These are phyloP conservation scores for Diplocarpon mali DNA, from an alignment of 2,329 filamentous ascomycete species.

Conservation along the genomic window DNA sequence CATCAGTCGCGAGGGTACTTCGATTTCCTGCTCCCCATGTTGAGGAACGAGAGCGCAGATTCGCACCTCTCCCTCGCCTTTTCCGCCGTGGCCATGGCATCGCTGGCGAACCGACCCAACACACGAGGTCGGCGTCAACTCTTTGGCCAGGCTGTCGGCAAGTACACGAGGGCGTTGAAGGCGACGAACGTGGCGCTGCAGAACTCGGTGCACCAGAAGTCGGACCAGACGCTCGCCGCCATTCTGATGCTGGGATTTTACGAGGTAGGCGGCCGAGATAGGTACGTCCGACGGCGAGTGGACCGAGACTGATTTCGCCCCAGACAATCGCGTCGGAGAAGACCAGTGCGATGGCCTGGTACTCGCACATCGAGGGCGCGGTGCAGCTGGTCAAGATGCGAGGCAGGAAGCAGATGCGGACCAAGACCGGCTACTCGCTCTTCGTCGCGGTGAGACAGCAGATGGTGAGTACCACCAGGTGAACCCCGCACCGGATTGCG, in stretches of 20 bases:
- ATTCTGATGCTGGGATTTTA: conserved; percentile 50
- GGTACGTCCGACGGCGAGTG: neutral
- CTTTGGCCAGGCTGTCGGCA: conserved; percentile 34
- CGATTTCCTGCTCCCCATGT: conserved; percentile 46
- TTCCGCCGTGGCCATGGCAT: conserved; percentile 46
- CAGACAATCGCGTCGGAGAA: conserved; percentile 40
- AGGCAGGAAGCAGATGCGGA: conserved; percentile 43
- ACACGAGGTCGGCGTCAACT: conserved; percentile 22
- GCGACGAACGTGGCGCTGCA: conserved; percentile 42
- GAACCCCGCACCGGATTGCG: too few species aligned
- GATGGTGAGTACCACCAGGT: conserved; percentile 38
- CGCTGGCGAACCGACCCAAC: conserved; percentile 40
- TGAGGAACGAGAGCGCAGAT: conserved; percentile 34
- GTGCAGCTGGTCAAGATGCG: conserved; percentile 48
- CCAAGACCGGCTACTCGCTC: conserved; percentile 41
- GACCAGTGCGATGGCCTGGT: conserved; percentile 46
- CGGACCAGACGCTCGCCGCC: conserved; percentile 48
- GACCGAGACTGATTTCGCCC: conserved; percentile 7
- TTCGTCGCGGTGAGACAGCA: conserved; percentile 50
- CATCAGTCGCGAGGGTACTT: conserved; percentile 43
- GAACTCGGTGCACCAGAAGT: conserved; percentile 36
- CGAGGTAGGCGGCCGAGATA: conserved; percentile 38
- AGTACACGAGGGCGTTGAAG: conserved; percentile 44
- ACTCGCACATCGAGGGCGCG: conserved; percentile 53
- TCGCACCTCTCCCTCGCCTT: conserved; percentile 46